Evolutionary conservation across 495 filamentous ascomycete genomes (phyloP), one percentile per base, ranked within the genome.

Genomic region (Sporormia fimetaria): DNA sequence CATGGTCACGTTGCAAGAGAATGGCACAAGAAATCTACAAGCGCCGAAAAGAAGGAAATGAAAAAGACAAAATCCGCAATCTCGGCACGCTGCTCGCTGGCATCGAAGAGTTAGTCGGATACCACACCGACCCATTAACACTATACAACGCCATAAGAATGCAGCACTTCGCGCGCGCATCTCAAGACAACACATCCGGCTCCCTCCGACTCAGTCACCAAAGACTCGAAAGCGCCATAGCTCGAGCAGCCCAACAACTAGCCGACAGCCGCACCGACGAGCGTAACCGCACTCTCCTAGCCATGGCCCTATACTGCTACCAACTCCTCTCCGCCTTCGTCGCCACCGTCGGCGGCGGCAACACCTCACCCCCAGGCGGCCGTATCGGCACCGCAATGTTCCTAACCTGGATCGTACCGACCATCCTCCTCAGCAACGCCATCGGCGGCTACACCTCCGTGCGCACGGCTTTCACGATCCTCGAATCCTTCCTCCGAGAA

Each of bases 401-500:
- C 24, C 24, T 61, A 10, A 55, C 60, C 10, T 63, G 58, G 58
- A 31, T 63, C 29, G 28, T 63, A n/a, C 54, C 58, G 4, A 33
- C 45, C 6, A 40, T 57, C 9, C 30, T 63, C 8, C 23, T 63
- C 4, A 63, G 58, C 36, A 61, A 61, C 30, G 37, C 55, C 15
- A 44, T 63, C 26, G 60, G 60, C 3, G 38, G 38, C 16, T 58
- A 57, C 25, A 43, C 54, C 14, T 57, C 57, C 11, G 29, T 16
- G 2, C 43, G 54, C 3, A 55, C 48, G 4, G 51, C 38, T 9
- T 44, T 42, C 33, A 37, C 29, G 21, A 49, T 51, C 21, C 18
- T 57, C 12, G 40, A 47, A 14, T 18, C 34, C 10, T 49, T 57
- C 20, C 35, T 21, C n/a, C 31, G 37, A 24, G 28, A 47, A 22